Evolutionary conservation across 176 grass and related monocot genomes (phyloP).

Genomic region (Eragrostis curvula): DNA sequence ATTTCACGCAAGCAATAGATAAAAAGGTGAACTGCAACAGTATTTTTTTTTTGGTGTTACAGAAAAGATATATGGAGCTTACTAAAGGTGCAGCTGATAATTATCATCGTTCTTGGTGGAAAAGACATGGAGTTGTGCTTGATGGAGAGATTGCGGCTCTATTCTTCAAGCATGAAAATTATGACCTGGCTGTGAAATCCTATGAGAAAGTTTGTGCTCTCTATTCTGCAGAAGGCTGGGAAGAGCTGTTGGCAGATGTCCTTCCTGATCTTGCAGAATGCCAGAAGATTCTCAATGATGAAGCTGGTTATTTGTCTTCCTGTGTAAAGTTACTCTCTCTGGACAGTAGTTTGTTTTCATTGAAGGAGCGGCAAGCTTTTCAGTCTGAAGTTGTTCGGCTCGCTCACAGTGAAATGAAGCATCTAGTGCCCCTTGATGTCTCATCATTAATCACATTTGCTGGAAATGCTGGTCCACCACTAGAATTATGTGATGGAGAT

Average conservation of each 20-base stretch:
- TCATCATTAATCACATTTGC: slow-evolving; percentile 94
- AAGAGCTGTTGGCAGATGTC: slow-evolving; percentile 87
- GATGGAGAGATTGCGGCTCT: slow-evolving; percentile 98
- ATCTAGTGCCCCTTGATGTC: slow-evolving; percentile 93
- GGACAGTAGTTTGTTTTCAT: slow-evolving; percentile 76
- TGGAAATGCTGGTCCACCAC: slow-evolving; percentile 72
- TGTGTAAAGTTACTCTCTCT: slow-evolving; percentile 92
- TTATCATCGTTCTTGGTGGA: slow-evolving; percentile 99
- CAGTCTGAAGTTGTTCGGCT: slow-evolving; percentile 93
- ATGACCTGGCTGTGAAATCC: slow-evolving; percentile 91
- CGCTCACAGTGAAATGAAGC: slow-evolving; percentile 95
- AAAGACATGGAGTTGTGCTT: slow-evolving; percentile 97
- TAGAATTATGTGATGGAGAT: slow-evolving; percentile 97
- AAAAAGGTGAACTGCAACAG: background rate
- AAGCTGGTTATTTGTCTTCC: slow-evolving; percentile 88
- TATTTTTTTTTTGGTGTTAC: slow-evolving; percentile 39
- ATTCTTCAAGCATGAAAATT: slow-evolving; percentile 87
- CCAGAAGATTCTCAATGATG: slow-evolving; percentile 93
- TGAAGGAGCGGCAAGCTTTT: slow-evolving; percentile 88
- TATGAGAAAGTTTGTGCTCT: slow-evolving; percentile 97
- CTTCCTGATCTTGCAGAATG: slow-evolving; percentile 96
- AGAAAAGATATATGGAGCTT: slow-evolving; percentile 98
- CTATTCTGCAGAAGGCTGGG: slow-evolving; percentile 96
- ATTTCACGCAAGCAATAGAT: slow-evolving; percentile 23
- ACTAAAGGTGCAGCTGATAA: slow-evolving; percentile 97